These are phyloP conservation scores for Xylogone sp. DNA, from an alignment of 2,329 filamentous ascomycete species.

Conservation along the genomic window DNA sequence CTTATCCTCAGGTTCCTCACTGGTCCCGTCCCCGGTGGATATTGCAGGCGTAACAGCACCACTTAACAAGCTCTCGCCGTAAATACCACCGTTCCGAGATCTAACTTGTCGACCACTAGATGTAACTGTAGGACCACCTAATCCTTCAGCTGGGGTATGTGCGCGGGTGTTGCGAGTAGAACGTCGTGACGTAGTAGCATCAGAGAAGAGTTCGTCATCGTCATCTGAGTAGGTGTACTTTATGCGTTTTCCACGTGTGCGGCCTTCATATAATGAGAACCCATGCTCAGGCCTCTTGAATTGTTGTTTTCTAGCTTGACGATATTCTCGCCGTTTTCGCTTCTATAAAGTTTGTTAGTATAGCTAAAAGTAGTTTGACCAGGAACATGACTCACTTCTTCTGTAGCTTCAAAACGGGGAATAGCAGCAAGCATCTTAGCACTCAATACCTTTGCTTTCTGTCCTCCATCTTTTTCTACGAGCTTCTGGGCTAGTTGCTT, in stretches of 20 bases:
- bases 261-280: slow-evolving; percentile 92
- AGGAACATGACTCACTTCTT: slow-evolving; percentile 60
- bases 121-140: slow-evolving; percentile 62
- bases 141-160: slow-evolving; percentile 66
- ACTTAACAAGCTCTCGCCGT: slow-evolving; percentile 52
- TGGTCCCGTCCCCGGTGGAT: slow-evolving; percentile 34
- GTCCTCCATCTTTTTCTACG: slow-evolving; percentile 70
- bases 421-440: slow-evolving; percentile 76
- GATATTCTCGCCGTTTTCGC: slow-evolving; percentile 88
- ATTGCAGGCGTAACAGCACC: slow-evolving; percentile 29
- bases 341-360: slow-evolving; percentile 54
- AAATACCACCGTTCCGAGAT: slow-evolving; percentile 51
- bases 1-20: slow-evolving; percentile 39
- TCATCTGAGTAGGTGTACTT: slow-evolving; percentile 96
- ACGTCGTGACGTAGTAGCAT: slow-evolving; percentile 57
- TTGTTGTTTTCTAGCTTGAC: slow-evolving; percentile 67
- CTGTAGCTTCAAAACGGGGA: slow-evolving; percentile 86
- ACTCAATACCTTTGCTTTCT: slow-evolving; percentile 73
- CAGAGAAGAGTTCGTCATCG: slow-evolving; percentile 63
- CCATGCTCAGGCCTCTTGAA: slow-evolving; percentile 85
- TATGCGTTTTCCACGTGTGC: slow-evolving; percentile 91
- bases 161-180: slow-evolving; percentile 72
- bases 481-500: slow-evolving; percentile 72
- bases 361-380: slow-evolving; percentile 12
- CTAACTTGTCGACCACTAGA: slow-evolving; percentile 84